Evolutionary conservation across 2,329 filamentous ascomycete genomes (phyloP).

Genomic region (Colletotrichum tropicale): DNA sequence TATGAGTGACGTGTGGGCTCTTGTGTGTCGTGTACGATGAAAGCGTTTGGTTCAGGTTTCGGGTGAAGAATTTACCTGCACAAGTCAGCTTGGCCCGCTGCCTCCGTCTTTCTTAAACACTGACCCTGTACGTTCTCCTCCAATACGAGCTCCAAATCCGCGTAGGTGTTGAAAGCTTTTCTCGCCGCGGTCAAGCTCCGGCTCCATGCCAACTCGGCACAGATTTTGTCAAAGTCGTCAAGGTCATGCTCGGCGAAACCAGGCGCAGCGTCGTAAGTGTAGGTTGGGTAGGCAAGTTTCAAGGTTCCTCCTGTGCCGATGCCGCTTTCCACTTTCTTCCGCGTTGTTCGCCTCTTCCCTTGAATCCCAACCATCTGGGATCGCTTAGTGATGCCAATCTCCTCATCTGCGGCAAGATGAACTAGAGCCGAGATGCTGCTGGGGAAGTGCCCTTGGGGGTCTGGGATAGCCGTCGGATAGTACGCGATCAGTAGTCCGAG

Average conservation of each 20-base stretch:
- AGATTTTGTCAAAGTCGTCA: constrained; percentile 69
- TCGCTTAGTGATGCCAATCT: constrained; percentile 44
- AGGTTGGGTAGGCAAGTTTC: constrained; percentile 41
- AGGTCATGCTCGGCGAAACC: constrained; percentile 77
- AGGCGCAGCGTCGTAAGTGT: constrained; percentile 51
- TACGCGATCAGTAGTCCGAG: constrained; percentile 48
- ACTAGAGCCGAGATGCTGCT: constrained; percentile 42
- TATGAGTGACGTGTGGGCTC: constrained; percentile 71
- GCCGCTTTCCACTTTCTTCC: constrained; percentile 37
- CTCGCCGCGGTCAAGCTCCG: constrained; percentile 65
- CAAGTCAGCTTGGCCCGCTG: not conserved
- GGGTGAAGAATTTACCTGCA: constrained; percentile 58
- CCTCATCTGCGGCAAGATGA: constrained; percentile 41
- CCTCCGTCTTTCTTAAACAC: not conserved
- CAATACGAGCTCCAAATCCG: constrained; percentile 68
- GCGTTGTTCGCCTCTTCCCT: constrained; percentile 42
- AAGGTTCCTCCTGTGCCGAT: constrained; percentile 40
- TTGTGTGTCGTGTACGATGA: constrained; percentile 63
- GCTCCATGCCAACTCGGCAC: constrained; percentile 71
- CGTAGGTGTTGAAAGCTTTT: constrained; percentile 66
- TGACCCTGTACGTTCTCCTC: constrained; percentile 69
- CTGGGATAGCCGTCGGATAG: constrained; percentile 48
- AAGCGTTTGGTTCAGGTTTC: constrained; percentile 65
- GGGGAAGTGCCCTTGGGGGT: constrained; percentile 45
- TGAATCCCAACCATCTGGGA: constrained; percentile 50